A percentile compares a stretch with the other conserved stretches of the same genome.
Conservation (phyloP, 345 rosid genomes). For the Populus deltoides region DNA sequence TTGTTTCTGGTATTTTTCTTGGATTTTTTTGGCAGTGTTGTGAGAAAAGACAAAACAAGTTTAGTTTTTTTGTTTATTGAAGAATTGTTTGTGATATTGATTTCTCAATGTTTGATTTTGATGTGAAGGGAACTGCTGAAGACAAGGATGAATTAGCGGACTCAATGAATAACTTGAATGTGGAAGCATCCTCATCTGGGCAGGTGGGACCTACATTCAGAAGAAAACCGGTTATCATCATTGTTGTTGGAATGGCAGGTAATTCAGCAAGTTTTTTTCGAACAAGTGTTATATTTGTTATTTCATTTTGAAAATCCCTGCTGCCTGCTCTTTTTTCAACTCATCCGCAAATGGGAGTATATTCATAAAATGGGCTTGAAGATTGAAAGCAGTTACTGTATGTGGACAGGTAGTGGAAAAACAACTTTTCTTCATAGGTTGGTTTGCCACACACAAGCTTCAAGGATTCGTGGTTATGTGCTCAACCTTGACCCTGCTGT, state of each 20-base stretch:
- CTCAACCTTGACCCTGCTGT: conserved; percentile 88
- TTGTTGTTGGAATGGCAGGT: conserved; percentile 92
- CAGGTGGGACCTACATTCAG: conserved; percentile 44
- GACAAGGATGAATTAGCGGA: conserved; percentile 48
- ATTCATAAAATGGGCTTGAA: background rate
- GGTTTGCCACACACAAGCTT: conserved; percentile 65
- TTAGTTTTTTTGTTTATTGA: background rate
- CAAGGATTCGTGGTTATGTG: conserved; percentile 63
- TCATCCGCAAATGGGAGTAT: background rate
- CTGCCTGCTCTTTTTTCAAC: background rate
- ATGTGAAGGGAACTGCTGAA: conserved; percentile 30
- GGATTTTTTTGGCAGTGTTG: background rate
- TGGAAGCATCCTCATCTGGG: conserved; percentile 28
- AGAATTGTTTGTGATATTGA: background rate
- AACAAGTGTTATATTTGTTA: background rate
- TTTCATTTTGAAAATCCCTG: background rate
- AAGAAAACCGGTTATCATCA: conserved; percentile 65
- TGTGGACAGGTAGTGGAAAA: conserved; percentile 64
- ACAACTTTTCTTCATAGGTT: conserved; percentile 72
- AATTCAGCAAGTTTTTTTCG: background rate
- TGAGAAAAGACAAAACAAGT: background rate
- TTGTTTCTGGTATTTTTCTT: background rate
- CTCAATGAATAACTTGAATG: conserved; percentile 55
- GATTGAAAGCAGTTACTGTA: conserved; percentile 13
- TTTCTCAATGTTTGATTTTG: conserved; percentile 5